A percentile compares a stretch with the other conserved stretches of the same genome.
Evolutionary conservation across 495 filamentous ascomycete genomes (phyloP).

Genomic region (Pyrenula aspistea): DNA sequence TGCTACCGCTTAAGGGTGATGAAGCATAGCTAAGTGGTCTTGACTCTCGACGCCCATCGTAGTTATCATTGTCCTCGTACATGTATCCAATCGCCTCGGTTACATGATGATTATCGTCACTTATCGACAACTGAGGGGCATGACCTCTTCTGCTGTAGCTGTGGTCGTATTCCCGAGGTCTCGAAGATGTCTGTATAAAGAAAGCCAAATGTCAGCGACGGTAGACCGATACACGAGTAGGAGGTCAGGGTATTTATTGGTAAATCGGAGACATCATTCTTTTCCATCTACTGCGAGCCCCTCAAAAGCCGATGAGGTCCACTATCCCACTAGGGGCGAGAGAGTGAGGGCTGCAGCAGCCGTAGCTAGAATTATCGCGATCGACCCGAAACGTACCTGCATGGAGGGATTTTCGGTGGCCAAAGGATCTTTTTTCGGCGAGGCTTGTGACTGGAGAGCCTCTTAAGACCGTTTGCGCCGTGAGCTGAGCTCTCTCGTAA

Average conservation of each 20-base stretch:
- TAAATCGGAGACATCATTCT: no score
- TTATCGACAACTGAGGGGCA: constrained; percentile 56
- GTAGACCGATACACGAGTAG: no score
- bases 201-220: background rate
- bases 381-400: background rate
- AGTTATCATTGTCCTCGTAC: constrained; percentile 63
- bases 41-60: constrained; percentile 46
- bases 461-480: background rate
- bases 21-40: constrained; percentile 54
- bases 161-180: constrained; percentile 39
- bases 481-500: background rate
- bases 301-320: background rate
- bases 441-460: background rate
- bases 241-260: no score
- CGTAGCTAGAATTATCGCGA: background rate
- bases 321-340: background rate
- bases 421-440: background rate
- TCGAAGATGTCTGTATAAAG: constrained; percentile 35
- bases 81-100: constrained; percentile 95
- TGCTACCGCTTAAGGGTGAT: constrained; percentile 35
- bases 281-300: background rate
- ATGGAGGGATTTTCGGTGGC: background rate
- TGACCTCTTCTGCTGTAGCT: constrained; percentile 48
- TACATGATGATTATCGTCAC: constrained; percentile 85
- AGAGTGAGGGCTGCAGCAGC: background rate